Conservation (phyloP, 106 monocot species). For the Vanilla planifolia region DNA sequence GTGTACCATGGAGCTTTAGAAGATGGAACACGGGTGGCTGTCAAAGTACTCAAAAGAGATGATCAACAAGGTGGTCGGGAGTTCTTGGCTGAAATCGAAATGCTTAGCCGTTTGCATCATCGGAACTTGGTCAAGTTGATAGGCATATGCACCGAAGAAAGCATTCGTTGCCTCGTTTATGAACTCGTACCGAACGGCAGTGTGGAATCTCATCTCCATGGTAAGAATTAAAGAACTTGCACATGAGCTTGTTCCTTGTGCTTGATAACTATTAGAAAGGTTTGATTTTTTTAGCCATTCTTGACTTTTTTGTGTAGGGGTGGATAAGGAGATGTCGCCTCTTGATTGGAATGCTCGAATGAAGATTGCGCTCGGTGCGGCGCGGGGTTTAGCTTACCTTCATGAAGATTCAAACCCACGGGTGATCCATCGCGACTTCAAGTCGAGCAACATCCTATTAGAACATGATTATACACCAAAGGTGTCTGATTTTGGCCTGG, state of each 20-base stretch:
- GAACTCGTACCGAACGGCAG: slow-evolving; percentile 95
- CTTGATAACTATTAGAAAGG: too few species aligned
- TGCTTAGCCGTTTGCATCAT: slow-evolving; percentile 95
- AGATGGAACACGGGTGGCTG: slow-evolving; percentile 67
- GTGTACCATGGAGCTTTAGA: slow-evolving; percentile 72
- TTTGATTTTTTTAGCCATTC: too few species aligned
- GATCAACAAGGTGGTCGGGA: slow-evolving; percentile 84
- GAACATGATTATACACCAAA: slow-evolving; percentile 82
- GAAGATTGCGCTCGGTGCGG: slow-evolving; percentile 92
- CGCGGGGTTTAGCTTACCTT: slow-evolving; percentile 85
- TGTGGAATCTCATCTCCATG: slow-evolving; percentile 97
- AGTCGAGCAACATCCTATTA: slow-evolving; percentile 92
- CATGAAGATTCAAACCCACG: slow-evolving; percentile 95
- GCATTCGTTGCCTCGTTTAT: slow-evolving; percentile 67
- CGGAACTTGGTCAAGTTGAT: slow-evolving; percentile 92
- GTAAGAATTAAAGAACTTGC: slow-evolving; percentile 29
- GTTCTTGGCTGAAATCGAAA: slow-evolving; percentile 89
- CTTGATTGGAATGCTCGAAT: slow-evolving; percentile 79
- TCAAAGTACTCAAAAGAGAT: slow-evolving; percentile 89
- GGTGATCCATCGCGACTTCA: slow-evolving; percentile 95
- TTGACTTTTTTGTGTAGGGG: slow-evolving; percentile 28
- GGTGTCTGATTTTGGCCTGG: slow-evolving; percentile 94
- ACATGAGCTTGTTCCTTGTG: too few species aligned
- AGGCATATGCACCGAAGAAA: slow-evolving; percentile 78
- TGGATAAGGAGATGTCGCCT: slow-evolving; percentile 50